Evolutionary conservation across 164 flowering plant genomes (phyloP), one percentile per base, ranked within the genome.

Genomic region (Amborella trichopoda): DNA sequence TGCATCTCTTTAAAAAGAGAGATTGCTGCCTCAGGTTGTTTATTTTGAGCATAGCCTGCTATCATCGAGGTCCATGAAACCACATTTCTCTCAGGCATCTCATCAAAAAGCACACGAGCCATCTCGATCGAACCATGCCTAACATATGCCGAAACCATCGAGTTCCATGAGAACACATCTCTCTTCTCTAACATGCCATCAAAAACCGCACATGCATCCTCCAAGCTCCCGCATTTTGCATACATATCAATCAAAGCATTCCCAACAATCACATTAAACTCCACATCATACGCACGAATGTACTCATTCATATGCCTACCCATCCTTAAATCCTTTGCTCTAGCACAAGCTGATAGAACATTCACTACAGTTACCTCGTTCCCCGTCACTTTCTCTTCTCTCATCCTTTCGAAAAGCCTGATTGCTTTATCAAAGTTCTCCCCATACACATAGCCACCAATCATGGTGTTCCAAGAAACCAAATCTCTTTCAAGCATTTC

Each of bases 231-330:
- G 41, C 41, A 37, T 37, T 37, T 37, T 8, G 41, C 8, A 5
- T 37, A 37, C 41, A 37, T 2, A 2, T 72, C 72, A 10, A 70
- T 61, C 6, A 72, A 47, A 39, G 75, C 75, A 19, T 62, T 72
- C 26, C 63, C 71, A 19, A 70, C 2, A 44, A 70, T 63, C 25
- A 67, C 75, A 37, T 53, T 60, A 17, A 67, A 34, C 5, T 26
- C 27, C 23, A 67, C 58, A 26, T 41, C 53, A 36, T 69, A 61
- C 44, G 46, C 64, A 5, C 57, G 46, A 1, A 68, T 64, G 40
- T 67, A 65, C 22, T 53, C 63, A 60, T 63, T 73, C 26, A 72
- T 25, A 77, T 66, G 58, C 55, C 67, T 36, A n/a, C 77, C 81
- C 45, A 56, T 64, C 28, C 53, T 59, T 55, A 69, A 51, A 19